Percentiles rank a stretch among this genome's conserved stretches.
Conservation (phyloP, 345 rosid genomes). For the Pistacia vera region DNA sequence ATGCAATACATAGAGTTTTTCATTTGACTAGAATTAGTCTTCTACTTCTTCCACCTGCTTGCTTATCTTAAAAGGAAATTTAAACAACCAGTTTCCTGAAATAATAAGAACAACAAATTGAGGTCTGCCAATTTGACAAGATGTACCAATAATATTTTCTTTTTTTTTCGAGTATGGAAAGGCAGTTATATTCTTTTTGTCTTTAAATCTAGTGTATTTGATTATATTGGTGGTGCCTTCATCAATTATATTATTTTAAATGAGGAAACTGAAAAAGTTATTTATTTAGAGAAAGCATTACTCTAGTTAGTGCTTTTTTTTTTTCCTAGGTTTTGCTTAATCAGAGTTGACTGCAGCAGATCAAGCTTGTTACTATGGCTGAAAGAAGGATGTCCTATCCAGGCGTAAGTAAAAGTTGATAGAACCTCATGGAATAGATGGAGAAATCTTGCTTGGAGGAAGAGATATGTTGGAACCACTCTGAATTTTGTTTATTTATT, state of each 20-base stretch:
- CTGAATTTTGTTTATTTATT: too few species aligned
- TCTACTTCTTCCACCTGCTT: background rate
- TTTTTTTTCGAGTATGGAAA: background rate
- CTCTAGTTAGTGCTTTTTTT: background rate
- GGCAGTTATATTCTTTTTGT: background rate
- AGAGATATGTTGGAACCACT: too few species aligned
- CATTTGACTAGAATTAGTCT: background rate
- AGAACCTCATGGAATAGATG: too few species aligned
- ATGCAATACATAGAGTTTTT: too few species aligned
- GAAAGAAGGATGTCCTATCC: too few species aligned
- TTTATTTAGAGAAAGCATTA: background rate
- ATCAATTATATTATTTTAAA: background rate
- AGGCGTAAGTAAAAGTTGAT: too few species aligned
- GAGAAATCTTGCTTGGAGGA: too few species aligned
- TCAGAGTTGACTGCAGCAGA: too few species aligned
- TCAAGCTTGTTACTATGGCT: too few species aligned
- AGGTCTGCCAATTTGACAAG: background rate
- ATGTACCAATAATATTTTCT: background rate
- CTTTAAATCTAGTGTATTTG: background rate
- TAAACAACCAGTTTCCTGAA: background rate
- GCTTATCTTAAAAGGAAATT: background rate
- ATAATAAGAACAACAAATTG: background rate
- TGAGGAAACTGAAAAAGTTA: background rate
- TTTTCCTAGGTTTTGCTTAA: too few species aligned
- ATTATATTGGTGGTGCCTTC: background rate